Evolutionary conservation across 1,284 basidiomycete genomes (phyloP).

Genomic region (Phellopilus nigrolimitatus): DNA sequence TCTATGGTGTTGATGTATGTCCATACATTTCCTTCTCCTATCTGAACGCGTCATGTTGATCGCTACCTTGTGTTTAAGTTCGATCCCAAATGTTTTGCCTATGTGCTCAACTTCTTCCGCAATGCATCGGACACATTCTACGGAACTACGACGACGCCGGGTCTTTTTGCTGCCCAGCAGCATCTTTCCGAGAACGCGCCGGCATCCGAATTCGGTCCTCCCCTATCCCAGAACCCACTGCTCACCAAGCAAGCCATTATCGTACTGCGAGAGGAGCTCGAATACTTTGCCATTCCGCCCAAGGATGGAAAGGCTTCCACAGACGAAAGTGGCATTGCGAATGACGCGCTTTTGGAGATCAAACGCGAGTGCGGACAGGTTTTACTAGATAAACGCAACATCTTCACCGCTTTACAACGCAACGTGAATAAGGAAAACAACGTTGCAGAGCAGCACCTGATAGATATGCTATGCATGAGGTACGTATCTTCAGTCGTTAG

Average conservation of each 20-base stretch:
- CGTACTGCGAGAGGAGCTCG: constrained; percentile 94
- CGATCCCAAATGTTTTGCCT: constrained; percentile 94
- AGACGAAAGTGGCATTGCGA: constrained; percentile 75
- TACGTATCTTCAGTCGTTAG: constrained; percentile 34
- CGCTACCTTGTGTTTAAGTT: constrained; percentile 53
- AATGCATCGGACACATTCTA: constrained; percentile 89
- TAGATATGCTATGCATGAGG: constrained; percentile 99
- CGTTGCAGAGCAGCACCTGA: constrained; percentile 96
- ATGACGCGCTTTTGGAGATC: constrained; percentile 67
- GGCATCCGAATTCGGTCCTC: constrained; percentile 57
- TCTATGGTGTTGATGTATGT: constrained; percentile 94
- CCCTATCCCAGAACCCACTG: constrained; percentile 80
- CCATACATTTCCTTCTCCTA: constrained; percentile 20
- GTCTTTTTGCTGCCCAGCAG: constrained; percentile 77
- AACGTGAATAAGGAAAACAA: constrained; percentile 99
- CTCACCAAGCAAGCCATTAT: constrained; percentile 98
- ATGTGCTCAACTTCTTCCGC: constrained; percentile 89
- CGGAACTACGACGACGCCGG: constrained; percentile 71
- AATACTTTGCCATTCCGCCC: constrained; percentile 96
- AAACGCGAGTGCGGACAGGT: constrained; percentile 85
- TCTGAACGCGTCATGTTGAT: constrained; percentile 6
- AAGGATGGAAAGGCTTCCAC: constrained; percentile 57
- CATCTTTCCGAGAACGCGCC: constrained; percentile 63
- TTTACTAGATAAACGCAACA: constrained; percentile 84
- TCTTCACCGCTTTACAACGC: constrained; percentile 96